Conservation (phyloP, 352 stramenopile species). For the Thalassiosira hispida region DNA sequence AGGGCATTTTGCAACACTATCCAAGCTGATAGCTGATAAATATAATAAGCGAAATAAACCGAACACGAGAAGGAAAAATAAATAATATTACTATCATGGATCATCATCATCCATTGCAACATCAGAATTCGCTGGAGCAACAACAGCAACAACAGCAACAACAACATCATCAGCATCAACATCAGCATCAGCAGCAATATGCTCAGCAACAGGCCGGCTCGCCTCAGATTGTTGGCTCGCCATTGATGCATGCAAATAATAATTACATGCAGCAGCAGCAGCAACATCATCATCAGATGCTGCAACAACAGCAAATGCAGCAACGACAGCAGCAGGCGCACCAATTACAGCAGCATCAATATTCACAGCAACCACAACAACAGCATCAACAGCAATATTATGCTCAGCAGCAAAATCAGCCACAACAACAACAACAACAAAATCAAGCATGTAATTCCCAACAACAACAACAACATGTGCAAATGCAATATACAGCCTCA, state of each 20-base stretch:
- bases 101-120: slow-evolving; percentile 4
- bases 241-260: neutral
- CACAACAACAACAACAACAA: slow-evolving; percentile 24
- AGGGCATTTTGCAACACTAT: too few species aligned
- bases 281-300: neutral
- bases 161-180: slow-evolving; percentile 20
- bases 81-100: neutral
- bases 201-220: neutral
- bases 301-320: slow-evolving; percentile 11
- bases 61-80: too few species aligned
- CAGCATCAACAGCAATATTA: too few species aligned
- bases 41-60: too few species aligned
- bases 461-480: slow-evolving; percentile 5
- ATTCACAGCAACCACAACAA: neutral
- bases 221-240: neutral
- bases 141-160: slow-evolving; percentile 28
- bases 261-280: neutral
- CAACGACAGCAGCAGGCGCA: slow-evolving; percentile 20
- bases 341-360: neutral
- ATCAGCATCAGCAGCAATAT: slow-evolving; percentile 7
- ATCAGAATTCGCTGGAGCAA: slow-evolving; percentile 5
- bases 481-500: too few species aligned
- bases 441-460: slow-evolving; percentile 5
- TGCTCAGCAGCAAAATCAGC: neutral
- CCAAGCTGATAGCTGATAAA: too few species aligned